Evolutionary conservation across 1,284 basidiomycete genomes (phyloP).

Genomic region (Pisolithus thermaeus): DNA sequence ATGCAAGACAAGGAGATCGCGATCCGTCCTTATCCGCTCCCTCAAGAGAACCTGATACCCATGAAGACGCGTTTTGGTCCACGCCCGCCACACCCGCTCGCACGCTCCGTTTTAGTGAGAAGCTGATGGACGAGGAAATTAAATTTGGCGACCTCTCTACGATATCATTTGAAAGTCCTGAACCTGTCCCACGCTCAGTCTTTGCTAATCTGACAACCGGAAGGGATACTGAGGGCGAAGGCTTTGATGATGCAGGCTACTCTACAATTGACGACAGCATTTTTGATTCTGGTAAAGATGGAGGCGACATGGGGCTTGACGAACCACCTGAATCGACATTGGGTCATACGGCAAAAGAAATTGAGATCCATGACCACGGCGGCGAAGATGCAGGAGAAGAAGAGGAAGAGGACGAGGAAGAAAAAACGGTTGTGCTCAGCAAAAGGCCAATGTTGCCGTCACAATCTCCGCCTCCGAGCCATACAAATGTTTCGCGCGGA

Average conservation of each 20-base stretch:
- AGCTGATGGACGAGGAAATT: conserved; percentile 57
- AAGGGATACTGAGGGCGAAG: conserved; percentile 9
- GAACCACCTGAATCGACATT: conserved; percentile 10
- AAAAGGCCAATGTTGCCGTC: conserved; percentile 11
- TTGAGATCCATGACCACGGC: conserved; percentile 7
- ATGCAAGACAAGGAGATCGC: conserved; percentile 5
- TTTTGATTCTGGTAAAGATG: conserved; percentile 4
- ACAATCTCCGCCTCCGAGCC: conserved; percentile 3
- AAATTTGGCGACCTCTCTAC: conserved; percentile 49
- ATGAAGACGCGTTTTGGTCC: conserved; percentile 56
- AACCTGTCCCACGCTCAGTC: conserved; percentile 28
- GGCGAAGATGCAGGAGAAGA: conserved; percentile 18
- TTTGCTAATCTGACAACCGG: conserved; percentile 19
- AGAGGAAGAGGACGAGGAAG: conserved; percentile 23
- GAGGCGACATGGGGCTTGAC: conserved; percentile 4
- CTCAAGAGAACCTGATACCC: conserved; percentile 24
- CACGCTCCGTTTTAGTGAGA: conserved; percentile 55
- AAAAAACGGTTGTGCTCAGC: conserved; percentile 28
- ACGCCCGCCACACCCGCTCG: conserved; percentile 51
- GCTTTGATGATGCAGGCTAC: neutral
- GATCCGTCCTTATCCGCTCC: conserved; percentile 13
- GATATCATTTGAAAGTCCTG: conserved; percentile 47
- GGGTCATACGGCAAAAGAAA: neutral
- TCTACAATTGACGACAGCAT: conserved; percentile 2
- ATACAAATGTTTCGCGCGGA: conserved; percentile 2